Conservation (phyloP, 1,284 basidiomycete species). For the Hemileia vastatrix region DNA sequence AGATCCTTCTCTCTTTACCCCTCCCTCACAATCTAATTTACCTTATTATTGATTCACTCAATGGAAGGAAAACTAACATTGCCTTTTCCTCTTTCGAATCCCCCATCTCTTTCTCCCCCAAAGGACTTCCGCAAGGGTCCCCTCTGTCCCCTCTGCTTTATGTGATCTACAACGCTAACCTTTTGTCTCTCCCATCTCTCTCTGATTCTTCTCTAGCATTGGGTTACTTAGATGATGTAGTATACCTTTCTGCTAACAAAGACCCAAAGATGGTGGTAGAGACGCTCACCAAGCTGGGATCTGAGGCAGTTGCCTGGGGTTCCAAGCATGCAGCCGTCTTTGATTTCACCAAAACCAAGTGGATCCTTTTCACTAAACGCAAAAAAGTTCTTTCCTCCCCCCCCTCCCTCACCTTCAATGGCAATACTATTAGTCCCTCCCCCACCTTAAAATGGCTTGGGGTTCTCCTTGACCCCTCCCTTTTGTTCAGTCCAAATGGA, state of each 20-base stretch:
- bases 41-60: not conserved
- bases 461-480: too few relatives aligned
- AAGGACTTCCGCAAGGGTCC: conserved; percentile 8
- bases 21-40: not conserved
- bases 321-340: conserved; percentile 2
- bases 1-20: not conserved
- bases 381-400: too few relatives aligned
- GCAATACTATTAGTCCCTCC: too few relatives aligned
- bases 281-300: not conserved
- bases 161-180: not conserved
- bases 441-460: too few relatives aligned
- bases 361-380: too few relatives aligned
- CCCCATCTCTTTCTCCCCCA: not conserved
- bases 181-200: not conserved
- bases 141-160: conserved; percentile 1
- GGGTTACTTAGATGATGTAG: conserved; percentile 9
- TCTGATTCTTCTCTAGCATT: not conserved
- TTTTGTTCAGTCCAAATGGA: too few relatives aligned
- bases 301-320: not conserved
- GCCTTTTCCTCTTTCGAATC: not conserved
- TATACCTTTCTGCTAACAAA: not conserved
- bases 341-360: too few relatives aligned
- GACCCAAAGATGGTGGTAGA: not conserved
- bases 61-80: not conserved
- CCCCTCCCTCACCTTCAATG: too few relatives aligned